Evolutionary conservation across 352 stramenopile species (phyloP).

Genomic region (Pythium dissotocum): DNA sequence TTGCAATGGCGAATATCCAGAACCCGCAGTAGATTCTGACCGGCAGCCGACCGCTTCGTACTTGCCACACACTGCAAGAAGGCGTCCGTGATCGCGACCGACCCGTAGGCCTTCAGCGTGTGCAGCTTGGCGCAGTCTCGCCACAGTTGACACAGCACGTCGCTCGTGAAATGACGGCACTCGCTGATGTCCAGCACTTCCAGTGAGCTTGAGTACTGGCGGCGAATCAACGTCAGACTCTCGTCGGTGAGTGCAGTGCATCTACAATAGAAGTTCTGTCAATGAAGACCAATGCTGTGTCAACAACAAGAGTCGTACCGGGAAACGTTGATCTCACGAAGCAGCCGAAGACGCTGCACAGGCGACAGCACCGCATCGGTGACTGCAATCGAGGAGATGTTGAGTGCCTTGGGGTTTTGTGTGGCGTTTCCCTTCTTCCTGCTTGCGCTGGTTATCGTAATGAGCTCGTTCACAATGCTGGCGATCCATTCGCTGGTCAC

Average conservation of each 20-base stretch:
- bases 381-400: slow-evolving; percentile 20
- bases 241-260: slow-evolving; percentile 61
- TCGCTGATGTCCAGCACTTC: slow-evolving; percentile 57
- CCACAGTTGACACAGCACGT: slow-evolving; percentile 54
- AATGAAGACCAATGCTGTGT: no score
- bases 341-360: slow-evolving; percentile 25
- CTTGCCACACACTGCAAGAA: slow-evolving; percentile 58
- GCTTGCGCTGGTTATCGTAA: not conserved
- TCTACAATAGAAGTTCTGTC: slow-evolving; percentile 9
- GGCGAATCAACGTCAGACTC: slow-evolving; percentile 43
- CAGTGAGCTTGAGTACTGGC: slow-evolving; percentile 41
- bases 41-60: slow-evolving; percentile 37
- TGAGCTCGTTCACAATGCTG: slow-evolving; percentile 13
- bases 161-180: slow-evolving; percentile 57
- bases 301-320: slow-evolving; percentile 15
- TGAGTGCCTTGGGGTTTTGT: not conserved
- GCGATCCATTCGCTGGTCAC: slow-evolving; percentile 21
- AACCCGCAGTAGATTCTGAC: slow-evolving; percentile 22
- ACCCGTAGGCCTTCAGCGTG: slow-evolving; percentile 42
- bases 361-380: slow-evolving; percentile 27
- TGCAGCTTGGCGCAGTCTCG: slow-evolving; percentile 57
- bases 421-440: slow-evolving; percentile 8
- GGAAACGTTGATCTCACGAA: slow-evolving; percentile 31
- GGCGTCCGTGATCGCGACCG: slow-evolving; percentile 48
- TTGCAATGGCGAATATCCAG: slow-evolving; percentile 69